phyloP scores from a whole-genome alignment of 495 filamentous ascomycete species.

The Diplogelasinospora grovesii region DNA sequence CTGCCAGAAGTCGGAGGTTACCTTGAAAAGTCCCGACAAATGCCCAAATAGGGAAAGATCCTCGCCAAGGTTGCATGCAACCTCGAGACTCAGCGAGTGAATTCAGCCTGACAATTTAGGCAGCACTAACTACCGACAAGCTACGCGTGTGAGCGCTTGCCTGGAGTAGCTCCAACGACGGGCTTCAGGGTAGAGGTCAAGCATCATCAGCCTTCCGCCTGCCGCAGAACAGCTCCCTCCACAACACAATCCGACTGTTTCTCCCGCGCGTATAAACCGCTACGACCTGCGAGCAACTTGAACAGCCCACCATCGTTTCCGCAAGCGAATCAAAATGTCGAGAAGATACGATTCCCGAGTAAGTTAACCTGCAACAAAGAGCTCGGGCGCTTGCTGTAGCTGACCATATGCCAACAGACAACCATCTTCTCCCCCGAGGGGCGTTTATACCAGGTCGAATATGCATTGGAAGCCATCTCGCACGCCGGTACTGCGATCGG shows the following conservation, averaged over 20 bases:
- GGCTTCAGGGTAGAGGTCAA: background rate
- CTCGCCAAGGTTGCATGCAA: background rate
- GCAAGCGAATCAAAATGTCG: conserved; percentile 58
- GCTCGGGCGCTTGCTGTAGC: conserved; percentile 8
- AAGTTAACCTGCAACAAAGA: conserved; percentile 28
- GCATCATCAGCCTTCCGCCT: conserved; percentile 17
- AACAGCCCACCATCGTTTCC: background rate
- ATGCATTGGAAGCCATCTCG: conserved; percentile 96
- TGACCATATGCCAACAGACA: conserved; percentile 58
- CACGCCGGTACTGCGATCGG: conserved; percentile 95
- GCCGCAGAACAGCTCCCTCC: conserved; percentile 1
- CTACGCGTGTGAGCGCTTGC: conserved; percentile 35
- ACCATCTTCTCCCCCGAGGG: conserved; percentile 99
- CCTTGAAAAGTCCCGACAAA: background rate
- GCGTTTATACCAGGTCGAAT: conserved; percentile 97
- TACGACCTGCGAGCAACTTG: conserved; percentile 1
- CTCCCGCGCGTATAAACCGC: background rate
- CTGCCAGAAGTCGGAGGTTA: background rate
- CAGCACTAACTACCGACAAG: conserved; percentile 19
- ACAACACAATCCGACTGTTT: conserved; percentile 1
- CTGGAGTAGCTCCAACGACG: conserved; percentile 27
- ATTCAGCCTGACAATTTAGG: conserved; percentile 12
- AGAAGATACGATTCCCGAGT: conserved; percentile 98
- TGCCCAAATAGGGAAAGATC: no score
- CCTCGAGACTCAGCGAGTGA: background rate